A percentile compares a stretch with the other conserved stretches of the same genome.
These are phyloP conservation scores for Microbotryum lychnidis-dioicae DNA, from an alignment of 1,284 basidiomycete genomes.

Conservation along the genomic window DNA sequence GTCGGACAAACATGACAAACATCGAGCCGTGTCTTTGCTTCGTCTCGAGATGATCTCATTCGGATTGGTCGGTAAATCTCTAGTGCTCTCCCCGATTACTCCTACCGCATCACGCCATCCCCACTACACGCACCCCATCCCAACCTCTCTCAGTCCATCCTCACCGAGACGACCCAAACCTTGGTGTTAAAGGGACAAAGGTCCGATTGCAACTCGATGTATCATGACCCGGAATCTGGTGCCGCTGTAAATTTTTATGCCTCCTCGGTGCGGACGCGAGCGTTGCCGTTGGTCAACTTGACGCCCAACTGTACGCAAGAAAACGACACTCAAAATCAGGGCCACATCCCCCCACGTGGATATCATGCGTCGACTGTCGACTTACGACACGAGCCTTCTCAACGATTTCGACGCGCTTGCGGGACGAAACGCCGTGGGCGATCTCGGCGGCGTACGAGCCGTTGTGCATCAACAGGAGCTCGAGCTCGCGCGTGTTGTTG, in stretches of 20 bases:
- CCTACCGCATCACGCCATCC: too few relatives aligned
- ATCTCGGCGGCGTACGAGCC: slow-evolving; percentile 93
- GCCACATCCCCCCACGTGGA: neutral
- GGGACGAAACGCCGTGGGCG: slow-evolving; percentile 92
- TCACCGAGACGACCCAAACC: too few relatives aligned
- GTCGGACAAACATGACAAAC: too few relatives aligned
- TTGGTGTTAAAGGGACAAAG: too few relatives aligned
- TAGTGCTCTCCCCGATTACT: too few relatives aligned
- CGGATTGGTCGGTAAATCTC: too few relatives aligned
- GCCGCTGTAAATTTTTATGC: slow-evolving; percentile 34
- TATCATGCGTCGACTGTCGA: neutral
- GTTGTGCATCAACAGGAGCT: slow-evolving; percentile 96
- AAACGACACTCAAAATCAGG: neutral
- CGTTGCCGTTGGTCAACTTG: slow-evolving; percentile 86
- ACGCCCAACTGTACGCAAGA: slow-evolving; percentile 38
- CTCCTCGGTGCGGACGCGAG: slow-evolving; percentile 96
- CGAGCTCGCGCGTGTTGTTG: slow-evolving; percentile 81
- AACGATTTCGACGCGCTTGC: slow-evolving; percentile 88
- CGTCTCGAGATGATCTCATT: too few relatives aligned
- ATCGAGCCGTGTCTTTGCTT: too few relatives aligned
- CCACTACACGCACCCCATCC: too few relatives aligned
- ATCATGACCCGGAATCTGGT: too few relatives aligned
- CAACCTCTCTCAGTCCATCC: too few relatives aligned
- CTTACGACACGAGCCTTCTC: slow-evolving; percentile 86
- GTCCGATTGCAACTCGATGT: too few relatives aligned